phyloP scores from a whole-genome alignment of 805 yeast genomes.

The Saccharomycopsis olivae region DNA sequence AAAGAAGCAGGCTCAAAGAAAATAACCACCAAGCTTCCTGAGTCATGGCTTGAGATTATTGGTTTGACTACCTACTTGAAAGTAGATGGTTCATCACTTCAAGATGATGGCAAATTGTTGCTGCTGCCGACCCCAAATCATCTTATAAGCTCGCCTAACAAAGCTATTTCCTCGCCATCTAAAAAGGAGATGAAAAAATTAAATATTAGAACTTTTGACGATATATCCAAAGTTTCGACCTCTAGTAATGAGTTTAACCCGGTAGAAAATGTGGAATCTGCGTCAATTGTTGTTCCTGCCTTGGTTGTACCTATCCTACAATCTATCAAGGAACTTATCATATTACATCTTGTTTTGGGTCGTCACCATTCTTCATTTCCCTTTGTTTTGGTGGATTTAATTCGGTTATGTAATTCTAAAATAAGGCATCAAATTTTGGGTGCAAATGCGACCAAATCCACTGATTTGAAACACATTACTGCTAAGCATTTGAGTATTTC shows the following conservation, averaged over 20 bases:
- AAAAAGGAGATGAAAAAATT: conserved; percentile 5
- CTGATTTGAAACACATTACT: conserved; percentile 64
- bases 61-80: conserved; percentile 9
- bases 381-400: conserved; percentile 29
- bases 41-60: conserved; percentile 11
- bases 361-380: conserved; percentile 12
- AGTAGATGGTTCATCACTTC: neutral
- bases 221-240: neutral
- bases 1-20: conserved; percentile 1
- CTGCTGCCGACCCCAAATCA: too few relatives aligned
- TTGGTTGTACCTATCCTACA: conserved; percentile 7
- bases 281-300: conserved; percentile 8
- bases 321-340: conserved; percentile 10
- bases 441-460: conserved; percentile 67
- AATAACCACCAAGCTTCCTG: conserved; percentile 3
- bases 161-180: neutral
- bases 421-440: conserved; percentile 52
- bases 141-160: neutral
- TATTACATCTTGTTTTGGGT: conserved; percentile 15
- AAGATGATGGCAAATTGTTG: too few relatives aligned
- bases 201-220: neutral
- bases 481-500: conserved; percentile 62
- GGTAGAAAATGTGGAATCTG: neutral
- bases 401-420: conserved; percentile 43
- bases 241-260: neutral